Percentiles rank a stretch among this genome's conserved stretches.
Evolutionary conservation across 2,329 filamentous ascomycete genomes (phyloP).

Genomic region (Alternaria consortialis): DNA sequence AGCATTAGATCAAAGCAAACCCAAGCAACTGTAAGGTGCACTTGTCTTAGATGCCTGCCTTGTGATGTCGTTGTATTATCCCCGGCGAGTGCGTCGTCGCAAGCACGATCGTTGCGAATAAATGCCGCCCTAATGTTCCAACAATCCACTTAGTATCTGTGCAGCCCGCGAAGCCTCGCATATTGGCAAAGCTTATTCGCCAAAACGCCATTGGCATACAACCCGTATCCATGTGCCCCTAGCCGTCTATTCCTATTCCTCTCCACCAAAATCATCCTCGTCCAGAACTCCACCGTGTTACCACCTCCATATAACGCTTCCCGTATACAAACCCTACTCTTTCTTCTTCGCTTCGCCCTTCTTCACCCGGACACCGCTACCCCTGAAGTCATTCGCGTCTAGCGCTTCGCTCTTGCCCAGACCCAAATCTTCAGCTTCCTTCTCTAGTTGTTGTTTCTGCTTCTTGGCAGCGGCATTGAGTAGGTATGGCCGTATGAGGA

Average conservation of each 20-base stretch:
- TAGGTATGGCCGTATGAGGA: slow-evolving; percentile 75
- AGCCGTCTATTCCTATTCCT: neutral
- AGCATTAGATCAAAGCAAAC: neutral
- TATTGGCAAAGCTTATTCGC: slow-evolving; percentile 4
- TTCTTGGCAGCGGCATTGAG: slow-evolving; percentile 71
- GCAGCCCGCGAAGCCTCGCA: slow-evolving; percentile 2
- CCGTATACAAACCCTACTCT: neutral
- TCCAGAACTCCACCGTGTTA: neutral
- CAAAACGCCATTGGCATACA: slow-evolving; percentile 8
- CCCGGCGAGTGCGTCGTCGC: neutral
- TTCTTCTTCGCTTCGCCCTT: slow-evolving; percentile 60
- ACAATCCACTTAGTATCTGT: slow-evolving; percentile 29
- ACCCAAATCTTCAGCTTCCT: slow-evolving; percentile 53
- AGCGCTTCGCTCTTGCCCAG: slow-evolving; percentile 42
- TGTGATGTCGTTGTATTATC: neutral
- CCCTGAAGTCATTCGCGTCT: slow-evolving; percentile 45
- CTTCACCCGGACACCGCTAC: slow-evolving; percentile 30
- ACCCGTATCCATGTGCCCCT: neutral
- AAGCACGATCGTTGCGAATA: slow-evolving; percentile 4
- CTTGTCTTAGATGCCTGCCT: neutral
- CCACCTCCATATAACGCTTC: neutral
- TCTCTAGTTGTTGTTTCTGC: slow-evolving; percentile 71
- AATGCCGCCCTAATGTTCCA: neutral
- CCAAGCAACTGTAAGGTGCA: neutral
- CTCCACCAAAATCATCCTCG: neutral